Evolutionary conservation across 495 filamentous ascomycete genomes (phyloP), one percentile per base, ranked within the genome.

Genomic region (Xylaria palmicola): DNA sequence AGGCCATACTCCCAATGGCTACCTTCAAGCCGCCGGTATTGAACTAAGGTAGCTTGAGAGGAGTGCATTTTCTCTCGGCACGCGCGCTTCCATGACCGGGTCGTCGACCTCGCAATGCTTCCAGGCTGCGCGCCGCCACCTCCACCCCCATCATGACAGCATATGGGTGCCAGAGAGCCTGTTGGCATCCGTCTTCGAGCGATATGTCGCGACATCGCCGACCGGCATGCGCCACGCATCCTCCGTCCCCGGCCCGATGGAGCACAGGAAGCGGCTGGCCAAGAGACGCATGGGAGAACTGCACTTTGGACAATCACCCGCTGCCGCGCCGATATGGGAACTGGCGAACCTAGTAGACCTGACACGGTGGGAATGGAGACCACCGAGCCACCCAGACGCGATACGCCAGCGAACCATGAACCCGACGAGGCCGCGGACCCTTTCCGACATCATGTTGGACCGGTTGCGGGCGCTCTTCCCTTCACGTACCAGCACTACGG

Each of bases 261-360:
- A 85, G 67, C 74, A 73, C 67, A 75, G 80, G 6, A 79, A 80
- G 34, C 75, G 81, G 19, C 62, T 83, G 51, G 81, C 81, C n/a
- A 81, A 74, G 52, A 73, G 82, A 55, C 75, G 74, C 26, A 78
- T 85, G 74, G 74, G 72, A 47, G 74, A 75, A 49, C 63, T 77
- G n/a, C 74, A 68, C 47, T 65, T 72, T 22, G 60, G 74, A 17
- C 72, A 74, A 15, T 62, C 70, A 9, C 65, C 74, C 30, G 66
- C 73, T 6, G 63, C 70, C 10, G 51, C 71, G 17, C 75, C 75
- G 1, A 34, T 70, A 20, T 79, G 77, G 79, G 72, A 66, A 0
- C 68, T 82, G 27, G 68, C 74, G 26, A 66, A 68, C 44, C 62
- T 74, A 13, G 36, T 74, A 2, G 71, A 80, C 52, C 47, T 79